Base-by-base conservation (phyloP, 352 stramenopile species). In the Phytophthora rubi region DNA sequence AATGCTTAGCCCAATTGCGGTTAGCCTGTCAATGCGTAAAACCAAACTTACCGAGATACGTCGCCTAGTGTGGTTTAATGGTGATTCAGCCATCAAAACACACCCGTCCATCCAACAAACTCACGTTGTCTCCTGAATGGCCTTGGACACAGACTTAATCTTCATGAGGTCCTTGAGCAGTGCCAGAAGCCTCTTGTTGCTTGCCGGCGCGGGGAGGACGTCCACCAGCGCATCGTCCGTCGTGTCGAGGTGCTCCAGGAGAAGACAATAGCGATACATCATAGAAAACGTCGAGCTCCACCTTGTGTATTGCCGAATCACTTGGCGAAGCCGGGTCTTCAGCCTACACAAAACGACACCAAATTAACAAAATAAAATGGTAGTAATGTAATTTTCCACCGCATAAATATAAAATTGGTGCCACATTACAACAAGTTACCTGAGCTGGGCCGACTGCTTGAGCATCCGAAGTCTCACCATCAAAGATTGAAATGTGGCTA, bases 381-480 rank as follows among this genome's bases (percentile, higher is more conserved):
- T 44, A 15, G 15, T 35, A 35, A 39, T 13, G 13, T 0, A 21
- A 21, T 21, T 21, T 21, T 21, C 18, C 18, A 21, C 18, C 18
- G 18, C 18, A 21, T 21, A 21, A 21, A 21, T 21, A 21, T 21
- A 21, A 21, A 21, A 21, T 21, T 21, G 18, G 18, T 21, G 18
- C 18, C 18, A 21, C 18, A 21, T 21, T 21, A 21, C 18, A 21
- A 21, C 18, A 21, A 21, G 18, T 21, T 21, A 21, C 18, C 18
- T 21, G 18, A 21, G 18, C 18, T 21, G 18, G 18, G 16, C 56
- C 32, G 55, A 53, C 26, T 62, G 26, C 37, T 61, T 61, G 2
- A 53, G 59, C 39, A 28, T 58, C 1, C 30, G n/a, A 47, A 59
- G 49, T 6, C 9, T 23, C 4, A 47, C 13, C 48, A 66, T 59